A percentile compares a stretch with the other conserved stretches of the same genome.
Conservation (phyloP, 371 early-diverging fungal genomes). For the Gilbertella persicaria region DNA sequence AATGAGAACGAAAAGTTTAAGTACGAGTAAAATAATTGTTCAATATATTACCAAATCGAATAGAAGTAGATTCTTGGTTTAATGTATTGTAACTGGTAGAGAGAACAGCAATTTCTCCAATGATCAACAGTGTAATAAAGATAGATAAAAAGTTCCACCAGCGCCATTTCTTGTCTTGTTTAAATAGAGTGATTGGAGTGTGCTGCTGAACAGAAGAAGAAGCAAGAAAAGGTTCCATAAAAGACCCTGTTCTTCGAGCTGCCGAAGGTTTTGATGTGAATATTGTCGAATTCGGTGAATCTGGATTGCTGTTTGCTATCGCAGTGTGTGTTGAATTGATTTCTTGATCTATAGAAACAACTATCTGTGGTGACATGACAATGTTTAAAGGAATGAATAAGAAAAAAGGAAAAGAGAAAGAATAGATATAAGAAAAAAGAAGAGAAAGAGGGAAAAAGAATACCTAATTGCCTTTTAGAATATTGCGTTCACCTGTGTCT, state of each 20-base stretch:
- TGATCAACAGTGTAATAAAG: constrained; percentile 39
- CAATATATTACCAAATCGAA: constrained; percentile 53
- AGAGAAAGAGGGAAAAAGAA: background rate
- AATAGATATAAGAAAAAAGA: background rate
- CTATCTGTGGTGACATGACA: background rate
- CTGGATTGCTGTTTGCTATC: background rate
- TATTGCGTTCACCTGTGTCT: too few species aligned
- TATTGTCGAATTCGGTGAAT: background rate
- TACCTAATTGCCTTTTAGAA: background rate
- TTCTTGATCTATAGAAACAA: background rate
- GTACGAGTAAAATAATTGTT: background rate
- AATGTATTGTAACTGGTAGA: constrained; percentile 41
- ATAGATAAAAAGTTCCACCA: constrained; percentile 57
- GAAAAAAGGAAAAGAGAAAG: background rate
- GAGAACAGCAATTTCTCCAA: constrained; percentile 39
- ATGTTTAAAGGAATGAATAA: background rate
- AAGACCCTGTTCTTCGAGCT: background rate
- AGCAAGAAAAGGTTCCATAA: background rate
- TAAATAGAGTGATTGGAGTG: background rate
- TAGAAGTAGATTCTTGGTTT: constrained; percentile 41
- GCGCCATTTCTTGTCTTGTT: constrained; percentile 42
- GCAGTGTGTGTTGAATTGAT: background rate
- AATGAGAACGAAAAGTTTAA: background rate
- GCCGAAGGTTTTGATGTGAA: background rate
- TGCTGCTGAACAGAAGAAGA: background rate